phyloP scores from a whole-genome alignment of 257 asterid genomes.

The Rubia yunnanensis region DNA sequence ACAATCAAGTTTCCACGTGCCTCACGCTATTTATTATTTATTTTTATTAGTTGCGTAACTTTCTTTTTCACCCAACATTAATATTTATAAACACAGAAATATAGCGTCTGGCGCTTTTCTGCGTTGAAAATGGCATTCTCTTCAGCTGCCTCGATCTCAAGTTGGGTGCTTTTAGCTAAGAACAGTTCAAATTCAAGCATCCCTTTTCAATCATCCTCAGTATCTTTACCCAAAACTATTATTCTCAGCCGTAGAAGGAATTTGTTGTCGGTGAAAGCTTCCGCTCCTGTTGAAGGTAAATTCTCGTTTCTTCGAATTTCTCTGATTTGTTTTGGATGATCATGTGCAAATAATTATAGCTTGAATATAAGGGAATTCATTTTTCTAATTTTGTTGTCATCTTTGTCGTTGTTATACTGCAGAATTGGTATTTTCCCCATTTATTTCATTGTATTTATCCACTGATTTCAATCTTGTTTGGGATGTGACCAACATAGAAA shows the following conservation, averaged over 20 bases:
- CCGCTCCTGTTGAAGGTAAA: constrained; percentile 55
- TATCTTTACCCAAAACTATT: constrained; percentile 13
- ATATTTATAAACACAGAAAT: neutral
- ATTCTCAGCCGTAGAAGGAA: constrained; percentile 18
- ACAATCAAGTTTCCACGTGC: too few relatives aligned
- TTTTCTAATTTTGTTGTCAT: neutral
- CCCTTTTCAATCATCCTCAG: constrained; percentile 10
- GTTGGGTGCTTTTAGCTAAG: neutral
- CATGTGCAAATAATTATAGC: constrained; percentile 2
- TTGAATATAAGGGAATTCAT: neutral
- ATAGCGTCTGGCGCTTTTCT: neutral
- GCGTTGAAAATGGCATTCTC: constrained; percentile 10
- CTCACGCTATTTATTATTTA: too few relatives aligned
- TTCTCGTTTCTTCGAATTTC: neutral
- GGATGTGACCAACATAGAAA: neutral
- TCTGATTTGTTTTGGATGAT: constrained; percentile 4
- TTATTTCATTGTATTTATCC: neutral
- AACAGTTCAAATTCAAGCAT: neutral
- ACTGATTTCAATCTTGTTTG: neutral
- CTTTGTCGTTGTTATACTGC: neutral
- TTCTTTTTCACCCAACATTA: neutral
- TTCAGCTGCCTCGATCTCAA: constrained; percentile 6
- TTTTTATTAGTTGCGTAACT: too few relatives aligned
- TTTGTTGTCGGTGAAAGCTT: constrained; percentile 31
- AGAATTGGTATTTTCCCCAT: neutral